These are phyloP conservation scores for Obba rivulosa DNA, from an alignment of 768 basidiomycete species.

Conservation along the genomic window DNA sequence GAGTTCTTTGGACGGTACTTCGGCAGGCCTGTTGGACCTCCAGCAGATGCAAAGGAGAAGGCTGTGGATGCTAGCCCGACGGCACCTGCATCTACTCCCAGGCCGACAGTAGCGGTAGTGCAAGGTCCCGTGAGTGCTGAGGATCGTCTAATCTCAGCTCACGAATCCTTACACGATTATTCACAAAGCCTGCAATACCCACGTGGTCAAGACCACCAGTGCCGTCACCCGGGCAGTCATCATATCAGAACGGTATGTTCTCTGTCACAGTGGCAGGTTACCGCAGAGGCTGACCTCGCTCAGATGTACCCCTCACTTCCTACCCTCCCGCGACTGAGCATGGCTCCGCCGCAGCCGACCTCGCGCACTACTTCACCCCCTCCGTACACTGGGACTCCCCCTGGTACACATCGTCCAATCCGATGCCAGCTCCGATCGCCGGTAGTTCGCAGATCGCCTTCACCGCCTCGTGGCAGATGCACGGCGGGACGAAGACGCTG, in stretches of 20 bases:
- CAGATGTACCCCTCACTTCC: constrained; percentile 17
- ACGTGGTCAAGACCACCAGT: constrained; percentile 2
- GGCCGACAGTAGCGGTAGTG: background rate
- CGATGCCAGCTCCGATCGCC: constrained; percentile 30
- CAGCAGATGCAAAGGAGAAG: background rate
- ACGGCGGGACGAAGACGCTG: constrained; percentile 26
- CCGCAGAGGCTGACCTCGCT: background rate
- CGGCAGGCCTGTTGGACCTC: constrained; percentile 13
- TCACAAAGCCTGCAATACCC: constrained; percentile 1
- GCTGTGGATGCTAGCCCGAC: background rate
- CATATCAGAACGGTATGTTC: background rate
- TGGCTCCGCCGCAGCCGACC: constrained; percentile 36
- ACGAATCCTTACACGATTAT: background rate
- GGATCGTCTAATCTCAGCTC: no score
- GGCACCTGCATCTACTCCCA: background rate
- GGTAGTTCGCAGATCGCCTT: constrained; percentile 6
- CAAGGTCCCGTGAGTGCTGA: constrained; percentile 2
- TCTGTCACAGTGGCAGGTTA: background rate
- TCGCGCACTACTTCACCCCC: constrained; percentile 41
- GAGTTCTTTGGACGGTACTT: constrained; percentile 63
- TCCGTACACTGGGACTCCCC: constrained; percentile 33
- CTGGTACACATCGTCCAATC: constrained; percentile 33
- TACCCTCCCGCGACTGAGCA: constrained; percentile 29
- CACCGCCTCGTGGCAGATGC: constrained; percentile 24
- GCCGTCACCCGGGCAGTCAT: background rate